Evolutionary conservation across 2,329 filamentous ascomycete genomes (phyloP), one percentile per base, ranked within the genome.

Genomic region (Penicillium palitans): DNA sequence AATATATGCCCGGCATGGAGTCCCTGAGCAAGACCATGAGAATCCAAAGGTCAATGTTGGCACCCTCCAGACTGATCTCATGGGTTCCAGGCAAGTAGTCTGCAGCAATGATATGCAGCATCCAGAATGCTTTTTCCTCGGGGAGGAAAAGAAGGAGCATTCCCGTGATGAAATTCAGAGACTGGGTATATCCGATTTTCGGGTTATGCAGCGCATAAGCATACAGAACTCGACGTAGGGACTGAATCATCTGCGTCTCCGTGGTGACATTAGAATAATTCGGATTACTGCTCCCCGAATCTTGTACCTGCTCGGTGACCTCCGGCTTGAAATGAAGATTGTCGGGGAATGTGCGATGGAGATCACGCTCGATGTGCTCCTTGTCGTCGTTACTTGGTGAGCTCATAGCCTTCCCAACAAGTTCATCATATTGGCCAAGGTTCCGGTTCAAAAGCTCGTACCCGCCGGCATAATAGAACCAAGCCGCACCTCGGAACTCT

Each of bases 401-500:
- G 17, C 84, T 80, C 69, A 89, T 88, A 35, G 90, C 86, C 60
- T 84, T 81, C 55, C 83, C 79, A 33, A 95, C 79, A 40, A 96
- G 79, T 52, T 86, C 82, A 52, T 87, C 83, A 72, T 97, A 98
- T 17, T 93, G 79, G 1, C 90, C 90, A 6, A 86, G 83, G 66
- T 96, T 85, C 69, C 90, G 88, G 52, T 86, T 84, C 59, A 96
- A 74, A 64, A 91, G 89, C 46, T 87, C 86, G 25, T 91, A 91
- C 1, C 93, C 93, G 21, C 91, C 91, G 12, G 92, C 91, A 72
- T 97, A 98, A 78, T 90, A 97, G 74, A 96, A 98, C 93, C 93
- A 98, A 46, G 93, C 93, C 6, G 90, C 89, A n/a, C 93, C 93
- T 69, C 93, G 86, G 87, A 92, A 96, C 64, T 96, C 91, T 0